Evolutionary conservation across 2,329 filamentous ascomycete genomes (phyloP).

Genomic region (Fusarium dlaminii): DNA sequence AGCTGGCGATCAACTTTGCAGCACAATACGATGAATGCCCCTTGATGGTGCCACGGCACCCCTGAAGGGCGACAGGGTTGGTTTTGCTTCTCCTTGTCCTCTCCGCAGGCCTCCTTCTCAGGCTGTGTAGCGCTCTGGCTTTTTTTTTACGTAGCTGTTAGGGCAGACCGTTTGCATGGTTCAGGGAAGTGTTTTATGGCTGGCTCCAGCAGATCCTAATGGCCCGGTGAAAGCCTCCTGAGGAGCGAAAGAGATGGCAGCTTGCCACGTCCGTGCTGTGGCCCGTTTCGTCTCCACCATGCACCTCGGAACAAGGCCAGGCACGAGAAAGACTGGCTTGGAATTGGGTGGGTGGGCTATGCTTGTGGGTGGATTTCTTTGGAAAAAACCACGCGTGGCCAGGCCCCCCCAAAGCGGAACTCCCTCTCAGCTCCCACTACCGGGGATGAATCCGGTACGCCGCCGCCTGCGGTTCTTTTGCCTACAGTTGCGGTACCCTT

Average conservation of each 20-base stretch:
- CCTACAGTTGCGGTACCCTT: constrained; percentile 10
- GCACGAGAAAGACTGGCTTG: constrained; percentile 19
- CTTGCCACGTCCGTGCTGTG: constrained; percentile 40
- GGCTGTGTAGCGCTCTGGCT: constrained; percentile 12
- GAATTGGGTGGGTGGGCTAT: constrained; percentile 5
- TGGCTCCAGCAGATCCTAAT: constrained; percentile 37
- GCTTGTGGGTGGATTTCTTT: constrained; percentile 6
- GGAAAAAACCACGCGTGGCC: constrained; percentile 38
- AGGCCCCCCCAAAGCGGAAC: constrained; percentile 16
- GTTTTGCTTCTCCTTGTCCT: constrained; percentile 9
- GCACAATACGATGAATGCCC: constrained; percentile 14
- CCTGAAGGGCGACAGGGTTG: constrained; percentile 24
- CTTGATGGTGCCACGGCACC: constrained; percentile 37
- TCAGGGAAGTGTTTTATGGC: constrained; percentile 22
- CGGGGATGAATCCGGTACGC: constrained; percentile 35
- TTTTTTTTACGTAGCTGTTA: constrained; percentile 19
- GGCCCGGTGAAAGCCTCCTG: constrained; percentile 5
- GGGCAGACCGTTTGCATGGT: constrained; percentile 30
- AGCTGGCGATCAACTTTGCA: constrained; percentile 15
- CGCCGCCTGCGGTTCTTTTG: constrained; percentile 16
- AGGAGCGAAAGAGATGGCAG: constrained; percentile 22
- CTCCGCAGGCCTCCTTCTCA: constrained; percentile 17
- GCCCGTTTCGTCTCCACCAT: constrained; percentile 21
- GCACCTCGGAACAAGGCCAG: constrained; percentile 17
- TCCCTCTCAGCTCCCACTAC: constrained; percentile 21